Base-by-base conservation (phyloP, 768 basidiomycete species). In the Boletus vermiculosoides region DNA sequence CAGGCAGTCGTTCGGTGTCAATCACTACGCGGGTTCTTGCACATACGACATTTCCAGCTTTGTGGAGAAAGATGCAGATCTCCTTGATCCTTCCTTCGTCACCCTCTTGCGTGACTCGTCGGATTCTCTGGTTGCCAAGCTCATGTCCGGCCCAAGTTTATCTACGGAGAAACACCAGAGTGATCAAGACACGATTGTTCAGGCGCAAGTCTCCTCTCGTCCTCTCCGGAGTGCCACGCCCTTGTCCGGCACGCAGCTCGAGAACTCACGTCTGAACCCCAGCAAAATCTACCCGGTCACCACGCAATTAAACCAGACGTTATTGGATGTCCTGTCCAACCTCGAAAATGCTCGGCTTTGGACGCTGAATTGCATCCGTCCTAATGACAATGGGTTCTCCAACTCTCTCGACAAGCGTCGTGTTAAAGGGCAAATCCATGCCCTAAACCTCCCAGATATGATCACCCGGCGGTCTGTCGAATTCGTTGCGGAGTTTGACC, bases 371-470 rank as follows among this genome's bases (percentile, higher is more conserved):
- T 86, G 85, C 63, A 80, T 86, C 52, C 81, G 83, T 40, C 85
- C 84, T 7, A 86, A 86, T 67, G 85, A 86, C 63, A 83, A 82
- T 13, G 80, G 82, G 6, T 81, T 82, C 16, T 78, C 83, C 10
- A 85, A 83, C 59, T 83, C 83, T 22, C 80, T 86, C 60, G 85
- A 86, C 69, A 84, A 83, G 68, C 80, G 82, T 9, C 74, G 83
- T 25, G 82, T 86, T 56, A 85, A 83, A 67, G 68, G 74, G 3
- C 84, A 86, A 59, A 78, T 86, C 18, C 76, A 76, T 42, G 74
- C 79, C 13, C 73, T 84, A 22, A 77, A 83, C 33, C 73, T 86
- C 18, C 77, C 83, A 1, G 81, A 83, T 57, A 68, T 81, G 64
- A 74, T 85, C 44, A 74, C 75, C n/a, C 73, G 79, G 23, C 75